Base-by-base conservation (phyloP, 768 basidiomycete genomes). In the Lactarius vividus region DNA sequence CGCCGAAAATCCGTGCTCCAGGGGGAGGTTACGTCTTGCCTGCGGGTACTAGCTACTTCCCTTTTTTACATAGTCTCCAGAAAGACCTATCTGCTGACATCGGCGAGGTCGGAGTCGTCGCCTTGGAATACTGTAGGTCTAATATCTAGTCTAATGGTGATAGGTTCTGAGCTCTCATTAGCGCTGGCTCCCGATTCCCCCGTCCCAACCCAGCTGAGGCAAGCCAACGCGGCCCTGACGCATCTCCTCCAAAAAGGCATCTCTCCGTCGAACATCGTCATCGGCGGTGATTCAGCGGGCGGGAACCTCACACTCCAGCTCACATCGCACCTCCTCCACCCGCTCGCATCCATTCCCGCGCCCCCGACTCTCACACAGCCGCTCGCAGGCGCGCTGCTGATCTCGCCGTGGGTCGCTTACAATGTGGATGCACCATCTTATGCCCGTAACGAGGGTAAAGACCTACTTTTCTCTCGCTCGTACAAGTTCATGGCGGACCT, bases 241-340 rank as follows among this genome's bases (percentile, higher is more conserved):
- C 63, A 69, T 33, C 31, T 72, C 44, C 57, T 68, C n/a, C 63
- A 69, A 5, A 59, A 59, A 18, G 72, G 72, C 13, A 69, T 72
- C 6, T 31, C 63, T 1, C 29, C 69, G 3, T 62, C 71, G 6
- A 66, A 68, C 28, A 72, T 72, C 3, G 57, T 61, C 57, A 44
- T 72, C 26, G 62, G 64, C 0, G 72, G 72, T 18, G 72, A 72
- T 63, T 72, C 71, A 1, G 71, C 67, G 5, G 72, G 72, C 11
- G 72, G 31, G 31, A 72, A 72, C 61, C 42, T 72, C 2, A 16
- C 70, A 28, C 18, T 72, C 5, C 71, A 72, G 61, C 66, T 72
- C 13, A 53, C 66, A 2, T 57, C 66, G 3, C 71, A 71, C 39
- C 33, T 70, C 15, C 62, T 72, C 0, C 72, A 65, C 13, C 71